Evolutionary conservation across 192 early-diverging fungal genomes (phyloP), one percentile per base, ranked within the genome.

Genomic region (Cetraspora pellucida): DNA sequence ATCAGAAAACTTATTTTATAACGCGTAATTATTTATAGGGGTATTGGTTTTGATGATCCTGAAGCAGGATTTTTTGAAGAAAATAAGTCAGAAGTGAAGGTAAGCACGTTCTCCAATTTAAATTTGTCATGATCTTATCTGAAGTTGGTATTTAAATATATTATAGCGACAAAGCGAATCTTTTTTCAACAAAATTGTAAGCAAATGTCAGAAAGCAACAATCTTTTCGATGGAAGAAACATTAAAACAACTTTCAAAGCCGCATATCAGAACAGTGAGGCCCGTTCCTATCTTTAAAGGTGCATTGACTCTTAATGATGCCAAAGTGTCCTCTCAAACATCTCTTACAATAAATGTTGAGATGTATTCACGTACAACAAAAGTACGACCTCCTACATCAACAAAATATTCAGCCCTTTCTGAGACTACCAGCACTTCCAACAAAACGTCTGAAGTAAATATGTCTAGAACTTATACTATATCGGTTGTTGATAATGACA

Each of bases 371-470:
- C 85, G 88, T 31, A 90, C 91, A 1, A 83, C 77, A 30, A 83
- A 86, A 58, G 77, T 81, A 14, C 91, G 85, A 46, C 57, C 87
- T 11, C 89, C 87, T 2, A 81, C 81, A 10, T 86, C 87, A 30
- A 93, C 92, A 78, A 93, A 93, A 77, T 91, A 83, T 80, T 90
- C 89, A 2, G 65, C 79, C 3, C 55, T 89, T 16, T 84, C 89
- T 0, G 86, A 91, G 49, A 37, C n/a, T 14, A 79, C 78, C 2
- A 69, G 74, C 1, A 82, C 77, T 61, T 73, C 23, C 50, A 19
- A 67, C n/a, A 80, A 70, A 16, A 83, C 86, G 11, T 81, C 79
- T 8, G 45, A 77, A n/a, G 84, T 85, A 27, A 84, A 75, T 25
- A 58, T 59, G 30, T 77, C 74, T 43, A 80, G 80, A 58, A 78